Evolutionary conservation across 352 stramenopile genomes (phyloP).

Genomic region (Salisapilia sapeloensis): DNA sequence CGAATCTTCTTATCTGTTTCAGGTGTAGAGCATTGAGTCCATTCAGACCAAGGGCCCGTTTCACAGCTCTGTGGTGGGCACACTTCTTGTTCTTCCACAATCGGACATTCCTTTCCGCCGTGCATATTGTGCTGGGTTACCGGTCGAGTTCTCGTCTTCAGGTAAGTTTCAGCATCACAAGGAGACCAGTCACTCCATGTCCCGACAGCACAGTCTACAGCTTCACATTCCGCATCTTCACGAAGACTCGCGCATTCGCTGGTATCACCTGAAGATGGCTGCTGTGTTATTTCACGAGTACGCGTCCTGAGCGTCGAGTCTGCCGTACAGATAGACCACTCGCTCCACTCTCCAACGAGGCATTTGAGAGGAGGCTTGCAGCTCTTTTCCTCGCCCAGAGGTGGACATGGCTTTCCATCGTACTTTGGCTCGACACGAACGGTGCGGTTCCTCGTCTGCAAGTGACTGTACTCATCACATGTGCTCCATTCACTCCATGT

Average conservation of each 20-base stretch:
- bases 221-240: conserved; percentile 16
- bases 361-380: conserved; percentile 26
- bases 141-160: conserved; percentile 9
- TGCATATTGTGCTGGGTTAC: conserved; percentile 10
- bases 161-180: conserved; percentile 12
- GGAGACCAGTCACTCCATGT: conserved; percentile 28
- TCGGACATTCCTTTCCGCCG: conserved; percentile 17
- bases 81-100: conserved; percentile 6
- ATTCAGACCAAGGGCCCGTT: conserved; percentile 16
- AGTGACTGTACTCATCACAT: conserved; percentile 14
- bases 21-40: conserved; percentile 23
- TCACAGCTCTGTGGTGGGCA: conserved; percentile 32
- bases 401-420: conserved; percentile 19
- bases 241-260: conserved; percentile 16
- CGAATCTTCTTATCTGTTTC: conserved; percentile 11
- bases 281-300: conserved; percentile 19
- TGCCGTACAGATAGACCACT: conserved; percentile 23
- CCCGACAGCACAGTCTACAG: conserved; percentile 28
- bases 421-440: conserved; percentile 15
- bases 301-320: conserved; percentile 15
- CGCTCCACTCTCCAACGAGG: conserved; percentile 20
- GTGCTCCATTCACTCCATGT: conserved; percentile 22
- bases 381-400: conserved; percentile 16
- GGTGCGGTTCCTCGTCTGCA: conserved; percentile 16
- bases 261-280: conserved; percentile 7